Conservation (phyloP, 306 rosid species). For the Pueraria montana region DNA sequence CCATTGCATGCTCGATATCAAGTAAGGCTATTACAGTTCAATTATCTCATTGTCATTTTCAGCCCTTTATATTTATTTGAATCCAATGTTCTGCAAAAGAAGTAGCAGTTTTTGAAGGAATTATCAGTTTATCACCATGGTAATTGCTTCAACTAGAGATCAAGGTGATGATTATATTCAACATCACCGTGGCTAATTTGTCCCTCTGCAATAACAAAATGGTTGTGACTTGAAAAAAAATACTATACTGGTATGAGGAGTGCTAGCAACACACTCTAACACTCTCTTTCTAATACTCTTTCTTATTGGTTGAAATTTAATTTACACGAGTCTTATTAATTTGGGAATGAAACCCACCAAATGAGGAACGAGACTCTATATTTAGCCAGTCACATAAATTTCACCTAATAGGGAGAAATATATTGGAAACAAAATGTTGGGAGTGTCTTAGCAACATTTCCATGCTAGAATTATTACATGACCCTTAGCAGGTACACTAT, state of each 20-base stretch:
- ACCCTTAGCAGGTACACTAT: not conserved
- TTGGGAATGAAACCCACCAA: not conserved
- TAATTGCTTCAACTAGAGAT: slow-evolving; percentile 39
- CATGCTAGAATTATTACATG: not conserved
- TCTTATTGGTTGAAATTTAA: not conserved
- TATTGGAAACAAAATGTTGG: not conserved
- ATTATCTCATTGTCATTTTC: slow-evolving; percentile 14
- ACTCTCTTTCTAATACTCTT: no score
- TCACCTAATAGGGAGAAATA: not conserved
- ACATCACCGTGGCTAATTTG: not conserved
- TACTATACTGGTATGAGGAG: not conserved
- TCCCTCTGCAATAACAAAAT: not conserved
- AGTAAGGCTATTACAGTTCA: slow-evolving; percentile 54
- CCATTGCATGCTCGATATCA: slow-evolving; percentile 92
- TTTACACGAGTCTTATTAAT: not conserved
- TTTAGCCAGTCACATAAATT: not conserved
- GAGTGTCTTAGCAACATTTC: not conserved
- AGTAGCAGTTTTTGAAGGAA: not conserved
- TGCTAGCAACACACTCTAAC: not conserved
- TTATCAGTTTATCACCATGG: not conserved
- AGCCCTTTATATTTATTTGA: not conserved
- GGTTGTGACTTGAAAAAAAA: no score
- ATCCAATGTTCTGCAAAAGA: slow-evolving; percentile 15
- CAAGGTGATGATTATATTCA: not conserved
- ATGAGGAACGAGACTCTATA: not conserved